Evolutionary conservation across 2,329 filamentous ascomycete species (phyloP), one percentile per base, ranked within the genome.

Genomic region (Phialophora expanda): DNA sequence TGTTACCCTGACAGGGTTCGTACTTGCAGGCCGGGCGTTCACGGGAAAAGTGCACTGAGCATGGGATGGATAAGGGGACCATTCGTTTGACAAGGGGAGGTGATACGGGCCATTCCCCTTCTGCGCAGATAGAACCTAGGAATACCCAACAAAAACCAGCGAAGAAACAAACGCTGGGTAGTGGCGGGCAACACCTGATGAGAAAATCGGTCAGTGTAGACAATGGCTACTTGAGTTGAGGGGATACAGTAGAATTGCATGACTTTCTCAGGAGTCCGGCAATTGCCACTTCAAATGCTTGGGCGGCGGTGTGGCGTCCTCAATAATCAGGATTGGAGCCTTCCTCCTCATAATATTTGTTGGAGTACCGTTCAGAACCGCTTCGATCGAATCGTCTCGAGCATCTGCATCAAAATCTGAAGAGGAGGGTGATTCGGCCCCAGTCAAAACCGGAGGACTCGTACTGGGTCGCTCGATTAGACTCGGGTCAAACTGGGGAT

Each of bases 401-500:
- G 50, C 14, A 12, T 60, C 59, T n/a, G 34, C 26, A 12, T 57
- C 32, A 17, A 50, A 20, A 41, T 61, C 56, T 2, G 62, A 55
- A 22, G 51, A 51, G 22, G 56, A n/a, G n/a, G 69, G 56, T 0
- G 48, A 60, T 22, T 67, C 66, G 11, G 56, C 58, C 34, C 65
- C 57, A 8, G 60, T 30, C 17, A 73, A 56, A 8, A 65, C 59
- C 3, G 70, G 69, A 24, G 71, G 71, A 60, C 70, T 72, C 14
- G 70, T 73, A 20, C 68, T 63, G 11, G 71, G 71, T 44, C 71
- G 50, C 62, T 72, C 67, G 51, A 73, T 73, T 26, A 67, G 56
- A 56, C 68, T 70, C 5, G 71, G 71, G 59, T 72, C 71, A 44
- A 71, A 72, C 32, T 70, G 65, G 22, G 68, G 71, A 68, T 70